phyloP scores from a whole-genome alignment of 2,329 filamentous ascomycete species.

The Aspergillus sp. region DNA sequence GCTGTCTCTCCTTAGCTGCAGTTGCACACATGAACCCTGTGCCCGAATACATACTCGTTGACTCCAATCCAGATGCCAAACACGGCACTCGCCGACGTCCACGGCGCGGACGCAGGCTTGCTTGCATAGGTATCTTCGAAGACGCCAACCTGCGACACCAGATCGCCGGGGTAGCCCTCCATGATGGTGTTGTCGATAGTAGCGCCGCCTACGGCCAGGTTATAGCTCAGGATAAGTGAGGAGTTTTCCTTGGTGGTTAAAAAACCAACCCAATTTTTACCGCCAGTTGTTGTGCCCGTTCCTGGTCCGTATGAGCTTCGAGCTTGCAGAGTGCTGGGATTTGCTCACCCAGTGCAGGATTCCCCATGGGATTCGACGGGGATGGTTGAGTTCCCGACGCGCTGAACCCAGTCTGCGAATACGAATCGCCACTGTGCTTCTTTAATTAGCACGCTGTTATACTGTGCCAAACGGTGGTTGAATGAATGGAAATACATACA shows the following conservation, averaged over 20 bases:
- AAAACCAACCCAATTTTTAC: conserved; percentile 53
- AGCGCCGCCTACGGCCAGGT: conserved; percentile 55
- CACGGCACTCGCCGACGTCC: conserved; percentile 23
- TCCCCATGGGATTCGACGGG: conserved; percentile 57
- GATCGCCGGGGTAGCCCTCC: conserved; percentile 49
- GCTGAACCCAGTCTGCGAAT: conserved; percentile 60
- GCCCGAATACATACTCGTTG: conserved; percentile 25
- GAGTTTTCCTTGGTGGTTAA: conserved; percentile 49
- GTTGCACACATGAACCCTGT: no score
- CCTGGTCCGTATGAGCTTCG: conserved; percentile 32
- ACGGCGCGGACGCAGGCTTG: conserved; percentile 26
- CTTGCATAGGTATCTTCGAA: conserved; percentile 42
- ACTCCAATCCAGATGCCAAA: conserved; percentile 36
- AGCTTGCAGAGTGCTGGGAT: background rate
- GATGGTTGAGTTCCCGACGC: conserved; percentile 51
- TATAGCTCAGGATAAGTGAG: conserved; percentile 50
- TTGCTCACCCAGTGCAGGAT: conserved; percentile 45
- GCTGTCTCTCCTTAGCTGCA: conserved; percentile 9
- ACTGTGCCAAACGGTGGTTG: background rate
- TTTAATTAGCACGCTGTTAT: background rate
- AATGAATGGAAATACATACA: conserved; percentile 23
- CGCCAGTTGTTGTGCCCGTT: conserved; percentile 49
- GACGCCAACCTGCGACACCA: conserved; percentile 47
- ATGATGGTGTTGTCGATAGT: conserved; percentile 54
- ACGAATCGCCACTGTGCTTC: conserved; percentile 54